Evolutionary conservation across 2,329 filamentous ascomycete genomes (phyloP), one percentile per base, ranked within the genome.

Genomic region (Fusarium multiceps): DNA sequence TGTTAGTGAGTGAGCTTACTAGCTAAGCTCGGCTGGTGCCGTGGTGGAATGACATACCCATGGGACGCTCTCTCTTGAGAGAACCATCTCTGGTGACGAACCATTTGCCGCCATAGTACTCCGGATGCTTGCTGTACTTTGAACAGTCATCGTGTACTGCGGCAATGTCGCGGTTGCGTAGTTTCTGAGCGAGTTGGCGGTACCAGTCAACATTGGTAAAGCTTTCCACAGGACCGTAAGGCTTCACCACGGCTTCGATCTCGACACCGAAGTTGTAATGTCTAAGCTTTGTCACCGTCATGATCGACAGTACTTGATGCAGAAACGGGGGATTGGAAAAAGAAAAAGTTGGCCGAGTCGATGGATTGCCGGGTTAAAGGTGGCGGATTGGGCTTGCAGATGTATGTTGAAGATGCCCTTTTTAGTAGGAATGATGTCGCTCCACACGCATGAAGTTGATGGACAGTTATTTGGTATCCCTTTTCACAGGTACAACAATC

Each of bases 101-200:
- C 80, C 80, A 81, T 69, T 82, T 81, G 18, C 78, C 79, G 59
- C 79, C 79, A 47, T 82, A 81, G 68, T 81, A 80, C 66, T 82
- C 80, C 4, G 80, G 80, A 30, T 81, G 80, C 62, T 82, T 82
- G 75, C 77, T 80, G 68, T 81, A 81, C 46, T 72, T 74, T 40
- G 78, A 80, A 64, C 77, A 76, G 67, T 80, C 78, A 57, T 81
- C 79, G 64, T 80, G 75, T 7, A 78, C 76, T 25, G 80, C 80
- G 41, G 76, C 68, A 60, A 81, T 80, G 63, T 78, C 78, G 8
- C 79, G 74, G 72, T 81, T 81, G 13, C 74, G 76, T 21, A 81
- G 74, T 63, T 80, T 81, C 66, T 80, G 76, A 10, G 79, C 79
- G 23, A 81, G 75, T 47, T 81, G 78, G 16, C 79, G 78, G 59